A percentile compares a stretch with the other conserved stretches of the same genome.
phyloP scores from a whole-genome alignment of 2,329 filamentous ascomycete genomes.

The Tothia fuscella region DNA sequence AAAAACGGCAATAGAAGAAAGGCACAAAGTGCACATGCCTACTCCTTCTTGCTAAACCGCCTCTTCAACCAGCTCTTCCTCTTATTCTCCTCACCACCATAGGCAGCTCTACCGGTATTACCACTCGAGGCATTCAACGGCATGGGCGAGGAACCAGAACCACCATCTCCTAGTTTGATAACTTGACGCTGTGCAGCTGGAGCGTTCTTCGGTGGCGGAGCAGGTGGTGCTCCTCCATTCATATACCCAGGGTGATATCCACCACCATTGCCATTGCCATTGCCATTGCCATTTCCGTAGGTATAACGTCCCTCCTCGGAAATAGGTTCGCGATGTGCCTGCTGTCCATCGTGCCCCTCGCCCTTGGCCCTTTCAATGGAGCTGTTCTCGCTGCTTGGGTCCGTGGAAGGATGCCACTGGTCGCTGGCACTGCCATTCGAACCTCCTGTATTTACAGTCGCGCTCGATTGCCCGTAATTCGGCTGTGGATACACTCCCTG shows the following conservation, averaged over 20 bases:
- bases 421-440: constrained; percentile 62
- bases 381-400: constrained; percentile 89
- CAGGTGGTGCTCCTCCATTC: constrained; percentile 1
- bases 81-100: constrained; percentile 44
- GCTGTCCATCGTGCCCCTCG: constrained; percentile 20
- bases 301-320: constrained; percentile 9
- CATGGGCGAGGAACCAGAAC: too few relatives aligned
- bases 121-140: neutral
- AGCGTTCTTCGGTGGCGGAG: constrained; percentile 4
- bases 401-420: constrained; percentile 55
- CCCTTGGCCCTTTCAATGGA: constrained; percentile 63
- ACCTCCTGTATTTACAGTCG: constrained; percentile 70
- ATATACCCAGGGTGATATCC: constrained; percentile 4
- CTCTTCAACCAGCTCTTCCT: constrained; percentile 82
- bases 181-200: neutral
- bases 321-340: constrained; percentile 7
- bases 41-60: constrained; percentile 57
- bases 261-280: neutral
- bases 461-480: constrained; percentile 66
- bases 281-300: constrained; percentile 1
- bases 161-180: neutral
- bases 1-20: too few relatives aligned
- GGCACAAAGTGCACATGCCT: too few relatives aligned
- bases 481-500: constrained; percentile 36
- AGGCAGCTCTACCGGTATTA: constrained; percentile 10